Percentiles rank a stretch among this genome's conserved stretches.
Conservation (phyloP, 2,329 filamentous ascomycete species). For the Curvularia hawaiiensis region DNA sequence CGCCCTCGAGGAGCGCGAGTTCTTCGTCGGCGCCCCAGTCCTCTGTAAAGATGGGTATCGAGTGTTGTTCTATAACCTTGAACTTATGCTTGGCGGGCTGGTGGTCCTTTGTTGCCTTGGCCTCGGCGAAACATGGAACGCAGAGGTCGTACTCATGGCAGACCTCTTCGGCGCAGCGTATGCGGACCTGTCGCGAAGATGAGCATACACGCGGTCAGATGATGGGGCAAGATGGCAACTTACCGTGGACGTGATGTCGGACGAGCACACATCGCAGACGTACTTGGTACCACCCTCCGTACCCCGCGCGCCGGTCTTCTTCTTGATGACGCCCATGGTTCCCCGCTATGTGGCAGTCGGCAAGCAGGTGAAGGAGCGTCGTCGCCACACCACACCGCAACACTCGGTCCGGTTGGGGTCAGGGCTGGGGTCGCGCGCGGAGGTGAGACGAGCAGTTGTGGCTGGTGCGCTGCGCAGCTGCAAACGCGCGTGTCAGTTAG, state of each 20-base stretch:
- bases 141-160: conserved; percentile 98
- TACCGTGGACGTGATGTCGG: conserved; percentile 96
- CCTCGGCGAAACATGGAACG: conserved; percentile 89
- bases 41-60: conserved; percentile 91
- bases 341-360: conserved; percentile 17
- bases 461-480: conserved; percentile 30
- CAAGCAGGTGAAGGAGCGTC: conserved; percentile 8
- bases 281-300: conserved; percentile 83
- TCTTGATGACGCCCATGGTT: conserved; percentile 90
- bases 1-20: conserved; percentile 87
- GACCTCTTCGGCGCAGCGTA: conserved; percentile 76
- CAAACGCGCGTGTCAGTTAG: conserved; percentile 17
- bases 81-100: conserved; percentile 85
- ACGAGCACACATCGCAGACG: conserved; percentile 95
- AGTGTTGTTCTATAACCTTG: conserved; percentile 97
- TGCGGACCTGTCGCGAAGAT: conserved; percentile 72
- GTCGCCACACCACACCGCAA: neutral
- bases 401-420: neutral
- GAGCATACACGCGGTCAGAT: neutral
- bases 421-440: neutral
- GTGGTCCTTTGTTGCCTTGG: conserved; percentile 80
- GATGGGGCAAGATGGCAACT: conserved; percentile 42
- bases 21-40: conserved; percentile 99
- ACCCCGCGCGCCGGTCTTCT: conserved; percentile 86
- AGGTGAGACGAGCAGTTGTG: conserved; percentile 23